Percentiles rank a stretch among this genome's conserved stretches.
These are phyloP conservation scores for Saturnispora mendoncae DNA, from an alignment of 805 yeast genomes.

Conservation along the genomic window DNA sequence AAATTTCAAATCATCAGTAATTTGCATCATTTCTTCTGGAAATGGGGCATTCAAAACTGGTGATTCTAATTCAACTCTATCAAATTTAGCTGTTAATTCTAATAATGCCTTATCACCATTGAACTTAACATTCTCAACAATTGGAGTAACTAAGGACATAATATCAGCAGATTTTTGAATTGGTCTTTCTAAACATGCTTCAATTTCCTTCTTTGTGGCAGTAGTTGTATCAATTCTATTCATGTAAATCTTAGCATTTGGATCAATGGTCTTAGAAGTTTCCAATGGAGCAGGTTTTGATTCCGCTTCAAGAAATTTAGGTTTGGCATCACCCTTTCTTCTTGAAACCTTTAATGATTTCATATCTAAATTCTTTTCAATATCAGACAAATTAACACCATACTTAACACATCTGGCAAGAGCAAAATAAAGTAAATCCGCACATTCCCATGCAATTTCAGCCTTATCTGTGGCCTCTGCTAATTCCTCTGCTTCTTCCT, in stretches of 20 bases:
- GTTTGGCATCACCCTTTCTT: slow-evolving; percentile 93
- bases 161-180: slow-evolving; percentile 89
- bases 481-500: slow-evolving; percentile 94
- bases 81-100: slow-evolving; percentile 88
- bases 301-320: slow-evolving; percentile 43
- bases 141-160: slow-evolving; percentile 87
- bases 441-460: slow-evolving; percentile 92
- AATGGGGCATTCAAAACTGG: slow-evolving; percentile 88
- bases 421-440: slow-evolving; percentile 65
- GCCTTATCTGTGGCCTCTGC: slow-evolving; percentile 66
- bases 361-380: slow-evolving; percentile 74
- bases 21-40: slow-evolving; percentile 63
- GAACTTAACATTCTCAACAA: slow-evolving; percentile 63
- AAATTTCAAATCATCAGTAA: slow-evolving; percentile 62
- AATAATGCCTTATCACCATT: slow-evolving; percentile 82
- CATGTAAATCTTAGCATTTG: slow-evolving; percentile 39
- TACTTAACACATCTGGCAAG: slow-evolving; percentile 48
- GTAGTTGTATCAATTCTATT: slow-evolving; percentile 37
- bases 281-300: slow-evolving; percentile 14
- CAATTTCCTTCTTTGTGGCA: slow-evolving; percentile 38
- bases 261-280: slow-evolving; percentile 23
- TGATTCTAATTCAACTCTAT: slow-evolving; percentile 59
- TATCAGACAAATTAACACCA: slow-evolving; percentile 73
- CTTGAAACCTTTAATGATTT: slow-evolving; percentile 84
- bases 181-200: slow-evolving; percentile 76